These are phyloP conservation scores for Vanilla planifolia DNA, from an alignment of 106 monocot genomes.

Conservation along the genomic window DNA sequence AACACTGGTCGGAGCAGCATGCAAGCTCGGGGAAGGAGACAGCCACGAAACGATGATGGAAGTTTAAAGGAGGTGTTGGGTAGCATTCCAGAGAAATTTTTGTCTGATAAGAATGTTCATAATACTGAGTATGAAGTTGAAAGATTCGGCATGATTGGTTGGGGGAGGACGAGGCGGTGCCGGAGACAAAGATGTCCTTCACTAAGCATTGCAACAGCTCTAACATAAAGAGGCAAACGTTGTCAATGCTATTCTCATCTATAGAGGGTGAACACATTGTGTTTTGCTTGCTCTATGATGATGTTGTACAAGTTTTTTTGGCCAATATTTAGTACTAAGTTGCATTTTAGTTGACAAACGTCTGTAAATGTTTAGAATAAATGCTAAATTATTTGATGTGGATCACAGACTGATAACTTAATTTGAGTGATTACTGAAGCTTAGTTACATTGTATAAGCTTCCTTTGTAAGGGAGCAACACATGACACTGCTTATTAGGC, in stretches of 20 bases:
- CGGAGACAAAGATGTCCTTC: constrained; percentile 10
- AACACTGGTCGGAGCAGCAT: constrained; percentile 12
- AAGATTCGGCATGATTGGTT: constrained; percentile 13
- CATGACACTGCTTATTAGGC: too few relatives aligned
- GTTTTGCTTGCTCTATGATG: background rate
- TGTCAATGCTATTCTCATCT: constrained; percentile 1
- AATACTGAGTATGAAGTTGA: constrained; percentile 13
- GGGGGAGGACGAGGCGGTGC: constrained; percentile 31
- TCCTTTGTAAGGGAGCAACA: too few relatives aligned
- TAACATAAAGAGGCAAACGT: background rate
- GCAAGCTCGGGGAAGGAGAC: constrained; percentile 16
- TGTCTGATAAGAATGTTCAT: background rate
- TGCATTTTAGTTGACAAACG: constrained; percentile 8
- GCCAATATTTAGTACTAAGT: constrained; percentile 1
- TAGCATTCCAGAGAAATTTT: background rate
- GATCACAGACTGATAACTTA: background rate
- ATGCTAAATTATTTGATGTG: background rate
- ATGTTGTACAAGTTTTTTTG: background rate
- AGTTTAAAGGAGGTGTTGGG: constrained; percentile 1
- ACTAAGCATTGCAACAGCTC: constrained; percentile 9
- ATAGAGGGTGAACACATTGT: background rate
- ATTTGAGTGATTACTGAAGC: too few relatives aligned
- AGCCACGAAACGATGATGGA: background rate
- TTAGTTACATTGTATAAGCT: too few relatives aligned
- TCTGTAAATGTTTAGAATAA: constrained; percentile 3